A percentile compares a stretch with the other conserved stretches of the same genome.
Conservation (phyloP, 2,329 filamentous ascomycete species). For the Fusarium ramigenum region DNA sequence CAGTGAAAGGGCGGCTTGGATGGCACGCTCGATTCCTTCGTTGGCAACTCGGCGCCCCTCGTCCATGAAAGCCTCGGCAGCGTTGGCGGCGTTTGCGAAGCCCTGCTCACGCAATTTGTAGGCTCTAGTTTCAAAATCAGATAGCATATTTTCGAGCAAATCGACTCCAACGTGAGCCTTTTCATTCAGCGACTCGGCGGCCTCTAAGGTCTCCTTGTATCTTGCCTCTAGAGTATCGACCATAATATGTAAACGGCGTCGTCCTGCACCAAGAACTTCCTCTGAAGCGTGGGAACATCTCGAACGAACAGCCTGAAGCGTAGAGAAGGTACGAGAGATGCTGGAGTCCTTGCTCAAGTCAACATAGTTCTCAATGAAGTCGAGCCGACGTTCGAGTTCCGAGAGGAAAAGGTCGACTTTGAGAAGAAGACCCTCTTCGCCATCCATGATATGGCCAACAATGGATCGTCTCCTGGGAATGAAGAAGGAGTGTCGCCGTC, state of each 20-base stretch:
- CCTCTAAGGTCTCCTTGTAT: constrained; percentile 86
- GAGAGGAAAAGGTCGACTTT: constrained; percentile 83
- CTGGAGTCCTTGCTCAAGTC: constrained; percentile 85
- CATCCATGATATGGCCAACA: constrained; percentile 69
- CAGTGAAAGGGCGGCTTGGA: constrained; percentile 80
- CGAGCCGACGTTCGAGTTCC: constrained; percentile 86
- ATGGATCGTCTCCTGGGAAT: constrained; percentile 66
- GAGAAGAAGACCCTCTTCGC: constrained; percentile 68
- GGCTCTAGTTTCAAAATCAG: constrained; percentile 84
- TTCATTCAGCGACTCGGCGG: constrained; percentile 87
- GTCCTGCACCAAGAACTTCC: constrained; percentile 87
- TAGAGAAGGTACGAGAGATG: constrained; percentile 84
- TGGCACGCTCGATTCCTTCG: constrained; percentile 79
- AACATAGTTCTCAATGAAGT: constrained; percentile 88
- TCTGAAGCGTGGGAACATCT: constrained; percentile 91
- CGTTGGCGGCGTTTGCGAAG: constrained; percentile 71
- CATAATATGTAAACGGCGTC: constrained; percentile 84
- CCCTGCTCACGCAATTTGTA: constrained; percentile 83
- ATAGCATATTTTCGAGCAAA: constrained; percentile 84
- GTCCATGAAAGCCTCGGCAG: constrained; percentile 77
- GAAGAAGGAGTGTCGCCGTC: constrained; percentile 66
- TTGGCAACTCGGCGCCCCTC: constrained; percentile 84
- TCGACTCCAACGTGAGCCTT: constrained; percentile 90
- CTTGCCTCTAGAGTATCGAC: constrained; percentile 90
- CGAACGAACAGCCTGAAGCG: constrained; percentile 85